These are phyloP conservation scores for Penicillium sp. DNA, from an alignment of 2,329 filamentous ascomycete species.

Conservation along the genomic window DNA sequence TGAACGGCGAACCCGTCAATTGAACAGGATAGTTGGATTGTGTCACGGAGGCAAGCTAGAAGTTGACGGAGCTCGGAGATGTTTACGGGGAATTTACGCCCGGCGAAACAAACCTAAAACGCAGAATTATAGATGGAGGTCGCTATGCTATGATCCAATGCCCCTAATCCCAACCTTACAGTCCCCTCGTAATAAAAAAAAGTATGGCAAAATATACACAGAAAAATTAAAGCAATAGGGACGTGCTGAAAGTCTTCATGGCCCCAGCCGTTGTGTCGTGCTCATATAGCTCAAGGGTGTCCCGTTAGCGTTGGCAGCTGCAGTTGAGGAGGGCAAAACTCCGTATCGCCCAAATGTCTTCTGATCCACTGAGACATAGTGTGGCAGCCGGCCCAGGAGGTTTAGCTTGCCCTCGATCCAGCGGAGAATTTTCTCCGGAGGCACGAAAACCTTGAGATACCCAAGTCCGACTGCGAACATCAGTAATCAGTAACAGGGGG, in stretches of 20 bases:
- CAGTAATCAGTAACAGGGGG: conserved; percentile 6
- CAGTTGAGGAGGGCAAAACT: conserved; percentile 62
- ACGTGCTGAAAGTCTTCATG: conserved; percentile 44
- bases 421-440: conserved; percentile 78
- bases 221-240: conserved; percentile 17
- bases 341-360: conserved; percentile 94
- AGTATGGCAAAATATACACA: conserved; percentile 31
- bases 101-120: conserved; percentile 28
- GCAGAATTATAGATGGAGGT: conserved; percentile 24
- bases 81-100: conserved; percentile 31
- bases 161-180: conserved; percentile 1
- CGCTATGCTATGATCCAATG: conserved; percentile 20
- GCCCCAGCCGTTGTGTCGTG: conserved; percentile 61
- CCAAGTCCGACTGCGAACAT: conserved; percentile 65
- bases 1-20: conserved; percentile 9
- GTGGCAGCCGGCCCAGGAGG: conserved; percentile 73
- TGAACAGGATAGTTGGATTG: conserved; percentile 5
- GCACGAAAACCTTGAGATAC: conserved; percentile 82
- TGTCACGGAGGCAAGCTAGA: conserved; percentile 9
- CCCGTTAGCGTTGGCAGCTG: conserved; percentile 27
- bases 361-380: conserved; percentile 91
- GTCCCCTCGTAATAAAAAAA: conserved; percentile 8
- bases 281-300: conserved; percentile 58
- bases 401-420: conserved; percentile 89
- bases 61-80: conserved; percentile 16